Percentiles rank a stretch among this genome's conserved stretches.
Conservation (phyloP, 495 filamentous ascomycete species). For the Penicillium alfredii region DNA sequence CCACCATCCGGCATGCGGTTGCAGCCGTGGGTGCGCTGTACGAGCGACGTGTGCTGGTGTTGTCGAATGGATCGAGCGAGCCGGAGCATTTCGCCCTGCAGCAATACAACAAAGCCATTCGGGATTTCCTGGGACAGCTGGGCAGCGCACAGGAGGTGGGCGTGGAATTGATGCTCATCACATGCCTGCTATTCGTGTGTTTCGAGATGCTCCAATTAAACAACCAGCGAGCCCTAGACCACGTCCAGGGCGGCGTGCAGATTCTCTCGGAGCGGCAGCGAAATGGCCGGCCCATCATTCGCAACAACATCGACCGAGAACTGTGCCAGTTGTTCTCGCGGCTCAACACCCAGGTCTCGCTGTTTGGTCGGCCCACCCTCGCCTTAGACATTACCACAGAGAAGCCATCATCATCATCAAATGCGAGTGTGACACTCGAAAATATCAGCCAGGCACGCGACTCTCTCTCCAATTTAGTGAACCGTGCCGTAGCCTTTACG, state of each 20-base stretch:
- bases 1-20: slow-evolving; percentile 57
- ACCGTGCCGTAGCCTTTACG: slow-evolving; percentile 5
- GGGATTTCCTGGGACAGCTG: slow-evolving; percentile 21
- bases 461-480: slow-evolving; percentile 7
- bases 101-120: slow-evolving; percentile 53
- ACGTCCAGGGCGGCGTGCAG: slow-evolving; percentile 14
- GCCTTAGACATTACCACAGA: background rate
- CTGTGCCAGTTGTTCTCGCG: slow-evolving; percentile 14
- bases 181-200: slow-evolving; percentile 25
- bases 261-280: slow-evolving; percentile 6
- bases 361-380: slow-evolving; percentile 9
- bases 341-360: slow-evolving; percentile 15
- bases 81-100: slow-evolving; percentile 34
- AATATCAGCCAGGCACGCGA: slow-evolving; percentile 9
- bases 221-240: slow-evolving; percentile 16
- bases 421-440: background rate
- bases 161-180: slow-evolving; percentile 17
- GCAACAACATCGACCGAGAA: slow-evolving; percentile 5
- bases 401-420: background rate
- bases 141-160: background rate
- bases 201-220: slow-evolving; percentile 25
- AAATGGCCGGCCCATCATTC: background rate
- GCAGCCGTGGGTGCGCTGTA: slow-evolving; percentile 60
- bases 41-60: slow-evolving; percentile 31
- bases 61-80: background rate